These are phyloP conservation scores for Termitomyces sp. DNA, from an alignment of 768 basidiomycete genomes.

Conservation along the genomic window DNA sequence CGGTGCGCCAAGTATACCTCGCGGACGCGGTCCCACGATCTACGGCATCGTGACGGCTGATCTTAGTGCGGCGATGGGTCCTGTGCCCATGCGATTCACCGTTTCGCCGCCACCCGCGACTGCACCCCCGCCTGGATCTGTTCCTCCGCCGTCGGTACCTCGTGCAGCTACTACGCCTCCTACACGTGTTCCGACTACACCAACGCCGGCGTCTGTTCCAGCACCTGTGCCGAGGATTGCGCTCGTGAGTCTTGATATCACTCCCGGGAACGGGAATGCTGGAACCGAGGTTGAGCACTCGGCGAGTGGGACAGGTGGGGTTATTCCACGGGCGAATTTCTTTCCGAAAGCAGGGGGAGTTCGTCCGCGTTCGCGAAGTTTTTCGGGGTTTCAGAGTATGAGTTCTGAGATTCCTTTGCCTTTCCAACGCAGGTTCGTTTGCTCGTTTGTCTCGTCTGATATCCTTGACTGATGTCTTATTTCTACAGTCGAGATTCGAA, in stretches of 20 bases:
- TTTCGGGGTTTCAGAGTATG: slow-evolving; percentile 63
- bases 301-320: slow-evolving; percentile 16
- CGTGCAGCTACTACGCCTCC: background rate
- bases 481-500: slow-evolving; percentile 28
- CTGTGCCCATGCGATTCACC: slow-evolving; percentile 62
- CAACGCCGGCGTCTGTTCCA: background rate
- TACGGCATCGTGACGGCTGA: slow-evolving; percentile 59
- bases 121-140: slow-evolving; percentile 14
- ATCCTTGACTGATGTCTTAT: background rate
- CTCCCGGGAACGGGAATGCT: background rate
- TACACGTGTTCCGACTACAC: background rate
- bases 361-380: slow-evolving; percentile 73
- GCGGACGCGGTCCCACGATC: slow-evolving; percentile 47
- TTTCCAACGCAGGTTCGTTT: slow-evolving; percentile 29
- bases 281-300: slow-evolving; percentile 5
- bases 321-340: slow-evolving; percentile 62
- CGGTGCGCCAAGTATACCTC: background rate
- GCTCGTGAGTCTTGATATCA: slow-evolving; percentile 10
- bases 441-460: slow-evolving; percentile 1
- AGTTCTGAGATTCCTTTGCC: slow-evolving; percentile 29
- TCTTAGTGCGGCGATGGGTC: slow-evolving; percentile 45
- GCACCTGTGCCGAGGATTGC: slow-evolving; percentile 6
- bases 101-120: slow-evolving; percentile 43
- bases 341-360: slow-evolving; percentile 50
- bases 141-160: slow-evolving; percentile 9